phyloP scores from a whole-genome alignment of 371 early-diverging fungal genomes.

The Mucor saturninus region DNA sequence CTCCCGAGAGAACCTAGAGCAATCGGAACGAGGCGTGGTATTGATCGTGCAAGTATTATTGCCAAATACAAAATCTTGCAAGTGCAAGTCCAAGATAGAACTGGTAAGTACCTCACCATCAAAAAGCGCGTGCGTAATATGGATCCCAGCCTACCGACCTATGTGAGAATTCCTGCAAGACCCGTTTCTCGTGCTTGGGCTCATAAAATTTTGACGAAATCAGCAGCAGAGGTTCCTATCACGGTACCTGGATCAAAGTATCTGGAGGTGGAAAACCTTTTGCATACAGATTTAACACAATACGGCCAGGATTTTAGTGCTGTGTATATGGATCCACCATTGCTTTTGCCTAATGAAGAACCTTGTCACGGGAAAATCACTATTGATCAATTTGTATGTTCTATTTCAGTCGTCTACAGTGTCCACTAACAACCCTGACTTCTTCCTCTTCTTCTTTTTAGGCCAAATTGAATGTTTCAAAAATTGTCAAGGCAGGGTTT shows the following conservation, averaged over 20 bases:
- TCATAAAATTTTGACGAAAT: slow-evolving; percentile 60
- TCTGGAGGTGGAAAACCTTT: slow-evolving; percentile 39
- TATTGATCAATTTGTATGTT: slow-evolving; percentile 67
- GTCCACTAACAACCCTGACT: background rate
- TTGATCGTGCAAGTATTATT: slow-evolving; percentile 71
- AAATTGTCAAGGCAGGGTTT: slow-evolving; percentile 78
- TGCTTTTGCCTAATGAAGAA: slow-evolving; percentile 72
- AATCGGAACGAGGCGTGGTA: slow-evolving; percentile 36
- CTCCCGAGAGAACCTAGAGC: slow-evolving; percentile 39
- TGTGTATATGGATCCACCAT: slow-evolving; percentile 91
- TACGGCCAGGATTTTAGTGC: slow-evolving; percentile 77
- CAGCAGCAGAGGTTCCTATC: background rate
- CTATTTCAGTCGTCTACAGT: background rate
- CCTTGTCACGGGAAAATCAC: slow-evolving; percentile 71
- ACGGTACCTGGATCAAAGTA: slow-evolving; percentile 28
- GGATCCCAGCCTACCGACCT: slow-evolving; percentile 85
- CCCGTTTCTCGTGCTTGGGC: slow-evolving; percentile 90
- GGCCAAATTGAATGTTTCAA: slow-evolving; percentile 59
- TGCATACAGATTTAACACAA: slow-evolving; percentile 54
- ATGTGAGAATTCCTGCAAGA: slow-evolving; percentile 83
- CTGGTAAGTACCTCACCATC: slow-evolving; percentile 79
- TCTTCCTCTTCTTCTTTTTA: slow-evolving; percentile 9
- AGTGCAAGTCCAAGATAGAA: slow-evolving; percentile 80
- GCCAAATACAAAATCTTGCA: slow-evolving; percentile 85
- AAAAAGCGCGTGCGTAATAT: slow-evolving; percentile 80